Percentiles rank a stretch among this genome's conserved stretches.
Conservation (phyloP, 768 basidiomycete genomes). For the Leucocoprinus birnbaumii region DNA sequence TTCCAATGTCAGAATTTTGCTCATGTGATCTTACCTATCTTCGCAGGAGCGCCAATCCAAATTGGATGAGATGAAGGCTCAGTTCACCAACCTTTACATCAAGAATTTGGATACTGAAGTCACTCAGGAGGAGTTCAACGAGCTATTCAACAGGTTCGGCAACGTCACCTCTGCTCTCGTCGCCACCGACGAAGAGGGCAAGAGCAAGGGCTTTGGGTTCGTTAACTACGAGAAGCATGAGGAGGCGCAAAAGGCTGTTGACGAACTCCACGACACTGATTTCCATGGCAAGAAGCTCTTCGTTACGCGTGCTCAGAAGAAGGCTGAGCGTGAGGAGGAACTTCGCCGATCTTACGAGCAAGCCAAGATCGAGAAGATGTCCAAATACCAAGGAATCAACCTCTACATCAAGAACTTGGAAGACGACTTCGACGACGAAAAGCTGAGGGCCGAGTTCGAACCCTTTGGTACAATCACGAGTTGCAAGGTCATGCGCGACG, state of each 20-base stretch:
- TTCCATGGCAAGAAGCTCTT: conserved; percentile 86
- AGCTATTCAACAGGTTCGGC: conserved; percentile 77
- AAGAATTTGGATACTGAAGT: conserved; percentile 92
- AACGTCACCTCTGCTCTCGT: conserved; percentile 87
- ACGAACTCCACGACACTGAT: conserved; percentile 84
- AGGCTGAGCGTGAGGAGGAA: conserved; percentile 97
- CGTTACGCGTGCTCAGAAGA: conserved; percentile 97
- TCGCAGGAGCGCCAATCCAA: conserved; percentile 98
- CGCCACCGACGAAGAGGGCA: conserved; percentile 82
- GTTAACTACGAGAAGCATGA: conserved; percentile 96
- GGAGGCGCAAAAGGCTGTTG: conserved; percentile 87
- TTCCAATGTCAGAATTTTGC: neutral
- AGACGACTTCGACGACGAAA: conserved; percentile 97
- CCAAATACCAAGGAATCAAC: conserved; percentile 99
- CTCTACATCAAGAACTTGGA: conserved; percentile 99
- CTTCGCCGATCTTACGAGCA: conserved; percentile 90
- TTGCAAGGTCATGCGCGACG: conserved; percentile 99
- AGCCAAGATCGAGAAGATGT: conserved; percentile 94
- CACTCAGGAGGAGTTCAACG: conserved; percentile 81
- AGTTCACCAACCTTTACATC: conserved; percentile 98
- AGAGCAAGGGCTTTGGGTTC: conserved; percentile 96
- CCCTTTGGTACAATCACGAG: conserved; percentile 96
- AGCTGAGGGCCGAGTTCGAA: conserved; percentile 94
- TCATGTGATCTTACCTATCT: neutral
- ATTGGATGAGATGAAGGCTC: conserved; percentile 94